Evolutionary conservation across 192 early-diverging fungal species (phyloP), one percentile per base, ranked within the genome.

Genomic region (Linnemannia schmuckeri): DNA sequence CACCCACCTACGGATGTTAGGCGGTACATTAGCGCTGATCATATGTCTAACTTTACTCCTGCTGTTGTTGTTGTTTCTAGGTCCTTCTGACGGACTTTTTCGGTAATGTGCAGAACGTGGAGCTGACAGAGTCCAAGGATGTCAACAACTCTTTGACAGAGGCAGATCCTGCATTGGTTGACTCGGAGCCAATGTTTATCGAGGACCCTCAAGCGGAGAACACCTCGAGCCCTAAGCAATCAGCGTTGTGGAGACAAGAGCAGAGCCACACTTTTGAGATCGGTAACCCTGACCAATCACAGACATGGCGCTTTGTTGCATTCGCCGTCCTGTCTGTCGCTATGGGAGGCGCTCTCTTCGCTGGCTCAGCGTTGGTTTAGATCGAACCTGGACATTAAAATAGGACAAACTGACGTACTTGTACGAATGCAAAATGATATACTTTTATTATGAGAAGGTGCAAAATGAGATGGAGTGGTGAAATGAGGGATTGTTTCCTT

Each of bases 21-120:
- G 54, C 13, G 30, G 1, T 6, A 41, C 9, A 13, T n/a, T 49
- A 22, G 30, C 22, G 12, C 30, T 33, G 1, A 27, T 20, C 22
- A 13, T 49, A 63, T 42, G 30, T 82, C 37, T 30, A 27, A 42
- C 74, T 15, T 13, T 12, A 46, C 13, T 46, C 9, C 18, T 44
- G 54, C 15, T 30, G 37, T n/a, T 66, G 63, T 27, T 38, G 35
- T 68, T 74, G 70, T 71, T 69, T 76, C 10, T 69, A 93, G 93
- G 91, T 95, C 70, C 88, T 92, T 37, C 92, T 99, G 35, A 98
- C 97, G 0, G 98, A 99, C 85, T 99, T 99, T 85, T 98, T 99
- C 88, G 98, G 98, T 49, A 96, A 93, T 37, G 97, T 99, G 30
- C 97, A 98, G 80, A 96, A 94, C 77, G 90, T 98, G 22, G 95